Base-by-base conservation (phyloP, 164 flowering plant species). In the Kingdonia uniflora region DNA sequence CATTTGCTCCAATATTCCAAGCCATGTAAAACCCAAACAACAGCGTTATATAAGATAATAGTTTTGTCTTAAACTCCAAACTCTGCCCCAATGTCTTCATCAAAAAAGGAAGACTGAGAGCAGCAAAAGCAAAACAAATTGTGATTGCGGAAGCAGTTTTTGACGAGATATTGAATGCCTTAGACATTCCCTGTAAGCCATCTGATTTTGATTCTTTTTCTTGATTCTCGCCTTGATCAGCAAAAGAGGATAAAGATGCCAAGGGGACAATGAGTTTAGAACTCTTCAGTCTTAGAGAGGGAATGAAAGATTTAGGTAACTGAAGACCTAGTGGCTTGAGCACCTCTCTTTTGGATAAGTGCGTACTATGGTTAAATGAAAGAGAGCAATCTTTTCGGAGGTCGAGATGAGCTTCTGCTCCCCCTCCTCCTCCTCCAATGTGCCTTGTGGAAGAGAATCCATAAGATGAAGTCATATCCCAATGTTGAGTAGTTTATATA, bases 1-100 rank as follows among this genome's bases (percentile, higher is more conserved):
- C 98, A 49, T 91, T 91, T 14, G 98, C 98, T 39, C 98, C 98
- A 44, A 91, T 91, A 48, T 91, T 91, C 98, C 98, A 87, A n/a
- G 98, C 98, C 98, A 91, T 91, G 76, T 82, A 91, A 60, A 91
- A 87, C n/a, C 98, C 98, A 39, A 76, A 80, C 64, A 91, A 58
- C 40, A 91, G 66, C 0, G 96, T 85, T 0, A 58, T 74, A 51
- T 91, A 87, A 0, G 98, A 83, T 29, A 94, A 52, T 20, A 70
- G 13, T 56, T 76, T 78, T n/a, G 71, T 81, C 82, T 81, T 88
- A 60, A 84, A 37, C 10, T 59, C 74, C 71, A 81, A 5, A 0
- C 77, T 84, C 29, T 51, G 75, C 15, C 76, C 79, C 62, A 87
- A 22, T 14, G 96, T 69, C 56, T 58, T 65, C 90, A 87, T 82